Conservation (phyloP, 805 yeast species). For the Debaryomyces hansenii region DNA sequence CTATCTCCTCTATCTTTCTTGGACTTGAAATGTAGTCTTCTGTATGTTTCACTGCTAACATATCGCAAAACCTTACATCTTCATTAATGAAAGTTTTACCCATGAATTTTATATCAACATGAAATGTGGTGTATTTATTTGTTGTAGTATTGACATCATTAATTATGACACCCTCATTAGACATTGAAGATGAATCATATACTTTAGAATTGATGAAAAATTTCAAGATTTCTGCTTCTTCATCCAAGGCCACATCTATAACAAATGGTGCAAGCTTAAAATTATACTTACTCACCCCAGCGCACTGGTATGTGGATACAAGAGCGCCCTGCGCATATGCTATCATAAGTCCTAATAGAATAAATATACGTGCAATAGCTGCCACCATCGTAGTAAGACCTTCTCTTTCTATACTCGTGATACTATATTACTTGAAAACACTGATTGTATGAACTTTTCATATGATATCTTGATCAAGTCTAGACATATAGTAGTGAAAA, state of each 20-base stretch:
- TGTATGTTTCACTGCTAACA: slow-evolving; percentile 38
- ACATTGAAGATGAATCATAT: slow-evolving; percentile 2
- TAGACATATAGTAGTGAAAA: too few relatives aligned
- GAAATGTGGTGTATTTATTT: slow-evolving; percentile 50
- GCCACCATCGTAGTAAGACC: too few relatives aligned
- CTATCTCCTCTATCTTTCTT: slow-evolving; percentile 13
- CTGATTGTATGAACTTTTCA: too few relatives aligned
- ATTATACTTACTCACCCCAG: background rate
- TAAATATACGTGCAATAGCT: slow-evolving; percentile 3
- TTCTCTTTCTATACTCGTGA: too few relatives aligned
- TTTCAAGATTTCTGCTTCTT: slow-evolving; percentile 24
- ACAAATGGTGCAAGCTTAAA: slow-evolving; percentile 25
- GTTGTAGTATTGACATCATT: slow-evolving; percentile 46
- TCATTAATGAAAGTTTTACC: slow-evolving; percentile 42
- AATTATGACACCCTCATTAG: slow-evolving; percentile 20
- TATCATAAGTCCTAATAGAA: slow-evolving; percentile 10
- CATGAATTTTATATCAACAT: slow-evolving; percentile 43
- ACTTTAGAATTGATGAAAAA: slow-evolving; percentile 38
- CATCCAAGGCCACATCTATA: slow-evolving; percentile 37
- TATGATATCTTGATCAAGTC: too few relatives aligned
- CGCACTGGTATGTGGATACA: slow-evolving; percentile 19
- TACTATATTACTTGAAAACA: too few relatives aligned
- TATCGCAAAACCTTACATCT: slow-evolving; percentile 44
- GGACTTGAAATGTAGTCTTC: slow-evolving; percentile 24
- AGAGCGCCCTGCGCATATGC: slow-evolving; percentile 18